These are phyloP conservation scores for Colletotrichum orchidophilum DNA, from an alignment of 2,329 filamentous ascomycete species.

Conservation along the genomic window DNA sequence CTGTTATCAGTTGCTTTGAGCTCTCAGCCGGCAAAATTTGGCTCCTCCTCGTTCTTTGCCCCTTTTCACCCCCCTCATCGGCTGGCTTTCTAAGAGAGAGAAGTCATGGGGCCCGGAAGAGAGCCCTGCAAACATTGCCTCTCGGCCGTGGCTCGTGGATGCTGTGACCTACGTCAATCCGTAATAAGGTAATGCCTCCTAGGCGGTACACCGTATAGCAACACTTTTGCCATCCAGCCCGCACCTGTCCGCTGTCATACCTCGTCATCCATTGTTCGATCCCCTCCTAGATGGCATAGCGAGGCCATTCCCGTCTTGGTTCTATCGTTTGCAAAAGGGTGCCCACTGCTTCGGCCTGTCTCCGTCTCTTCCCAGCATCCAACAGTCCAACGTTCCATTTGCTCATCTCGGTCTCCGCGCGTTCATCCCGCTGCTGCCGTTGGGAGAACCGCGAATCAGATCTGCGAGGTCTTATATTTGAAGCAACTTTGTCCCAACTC, in stretches of 20 bases:
- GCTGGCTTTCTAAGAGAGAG: background rate
- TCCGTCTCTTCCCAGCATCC: background rate
- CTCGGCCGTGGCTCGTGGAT: conserved; percentile 7
- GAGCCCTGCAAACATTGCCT: conserved; percentile 15
- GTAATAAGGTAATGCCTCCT: background rate
- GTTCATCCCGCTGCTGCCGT: conserved; percentile 1
- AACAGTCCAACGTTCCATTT: conserved; percentile 16
- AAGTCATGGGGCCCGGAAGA: conserved; percentile 6
- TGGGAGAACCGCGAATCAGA: background rate
- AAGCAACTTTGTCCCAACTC: conserved; percentile 15
- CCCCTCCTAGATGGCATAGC: conserved; percentile 7
- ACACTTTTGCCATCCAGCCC: conserved; percentile 7
- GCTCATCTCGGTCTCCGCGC: conserved; percentile 21
- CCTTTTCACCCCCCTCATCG: conserved; percentile 6
- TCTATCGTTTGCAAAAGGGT: background rate
- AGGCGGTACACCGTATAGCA: background rate
- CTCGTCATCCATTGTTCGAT: conserved; percentile 17
- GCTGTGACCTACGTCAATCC: conserved; percentile 9
- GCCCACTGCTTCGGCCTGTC: conserved; percentile 2
- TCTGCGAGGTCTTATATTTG: conserved; percentile 16
- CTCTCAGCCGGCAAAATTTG: conserved; percentile 5
- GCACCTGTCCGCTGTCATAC: background rate
- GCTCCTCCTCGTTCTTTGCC: background rate
- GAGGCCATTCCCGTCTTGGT: conserved; percentile 14
- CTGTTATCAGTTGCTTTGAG: conserved; percentile 1